Base-by-base conservation (phyloP, 225 moss, liverwort and hornwort genomes). In the Straminergon stramineum region DNA sequence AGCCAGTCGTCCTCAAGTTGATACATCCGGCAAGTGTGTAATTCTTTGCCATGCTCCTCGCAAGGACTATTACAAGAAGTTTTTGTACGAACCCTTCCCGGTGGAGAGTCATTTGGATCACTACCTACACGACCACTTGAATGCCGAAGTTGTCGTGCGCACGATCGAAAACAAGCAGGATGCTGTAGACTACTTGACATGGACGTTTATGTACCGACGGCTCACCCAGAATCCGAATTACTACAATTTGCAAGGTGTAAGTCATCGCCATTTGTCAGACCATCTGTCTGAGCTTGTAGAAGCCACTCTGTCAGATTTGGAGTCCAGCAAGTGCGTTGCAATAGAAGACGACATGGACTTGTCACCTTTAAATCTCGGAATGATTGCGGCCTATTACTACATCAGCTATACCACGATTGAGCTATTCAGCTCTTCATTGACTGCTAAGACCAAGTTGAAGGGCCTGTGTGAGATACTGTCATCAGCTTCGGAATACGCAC, bases 311-410 rank as follows among this genome's bases (percentile, higher is more conserved):
- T 93, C 96, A 85, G 98, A 98, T 88, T 88, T 98, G 89, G 97
- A 98, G 87, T 93, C 95, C 31, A 98, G 98, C 87, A 98, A 98
- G 92, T 98, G 97, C 87, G 98, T 98, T 77, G 94, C 96, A 43
- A 96, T 97, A 81, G 97, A 97, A 89, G 97, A 97, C 77, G 97
- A 97, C 78, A 97, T 97, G 97, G 98, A 98, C 88, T 93, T 97
- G 64, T 96, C 95, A 71, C 95, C 98, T 61, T 88, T 97, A 90
- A 98, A 98, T 89, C 93, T 98, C 56, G 98, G 98, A 76, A 97
- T 98, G 98, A 98, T 98, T 93, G 98, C 98, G n/a, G 96, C 98
- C 12, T 98, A 98, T 81, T 98, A 98, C 88, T 98, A 98, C 92
- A 98, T 98, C 90, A 97, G 95, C 85, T 97, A 98, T 60, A 98